Evolutionary conservation across 2,329 filamentous ascomycete species (phyloP).

Genomic region (Orbilia oligospora): DNA sequence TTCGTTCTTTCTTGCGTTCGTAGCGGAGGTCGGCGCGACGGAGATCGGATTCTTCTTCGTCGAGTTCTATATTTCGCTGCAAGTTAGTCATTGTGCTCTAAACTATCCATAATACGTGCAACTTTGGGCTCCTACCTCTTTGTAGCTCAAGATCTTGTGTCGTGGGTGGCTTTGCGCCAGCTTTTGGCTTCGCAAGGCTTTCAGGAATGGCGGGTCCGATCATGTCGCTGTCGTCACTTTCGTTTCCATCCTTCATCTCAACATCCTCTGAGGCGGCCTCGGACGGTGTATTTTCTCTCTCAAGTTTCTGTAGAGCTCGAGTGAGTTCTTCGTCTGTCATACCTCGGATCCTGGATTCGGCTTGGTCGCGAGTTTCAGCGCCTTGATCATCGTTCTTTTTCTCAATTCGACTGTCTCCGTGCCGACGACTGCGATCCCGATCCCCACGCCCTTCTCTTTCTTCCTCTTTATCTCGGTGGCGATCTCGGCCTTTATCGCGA

Average conservation of each 20-base stretch:
- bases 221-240: constrained; percentile 72
- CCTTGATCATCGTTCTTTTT: constrained; percentile 28
- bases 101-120: background rate
- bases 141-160: constrained; percentile 79
- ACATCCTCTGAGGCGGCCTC: constrained; percentile 25
- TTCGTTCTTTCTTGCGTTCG: constrained; percentile 76
- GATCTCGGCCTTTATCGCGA: constrained; percentile 49
- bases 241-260: constrained; percentile 60
- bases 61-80: constrained; percentile 67
- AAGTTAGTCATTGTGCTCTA: constrained; percentile 63
- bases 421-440: constrained; percentile 23
- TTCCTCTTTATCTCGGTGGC: constrained; percentile 33
- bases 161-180: constrained; percentile 77
- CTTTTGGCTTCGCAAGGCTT: constrained; percentile 60
- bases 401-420: constrained; percentile 22
- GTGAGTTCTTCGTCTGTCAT: constrained; percentile 57
- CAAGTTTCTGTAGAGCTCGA: constrained; percentile 42
- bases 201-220: constrained; percentile 70
- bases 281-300: constrained; percentile 41
- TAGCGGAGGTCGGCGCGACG: constrained; percentile 72
- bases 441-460: constrained; percentile 27
- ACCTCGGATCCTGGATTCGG: constrained; percentile 45
- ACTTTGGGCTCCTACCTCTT: constrained; percentile 66
- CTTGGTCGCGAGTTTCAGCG: constrained; percentile 21
- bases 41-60: constrained; percentile 70